phyloP scores from a whole-genome alignment of 345 rosid genomes.

The Luvunga scandens region DNA sequence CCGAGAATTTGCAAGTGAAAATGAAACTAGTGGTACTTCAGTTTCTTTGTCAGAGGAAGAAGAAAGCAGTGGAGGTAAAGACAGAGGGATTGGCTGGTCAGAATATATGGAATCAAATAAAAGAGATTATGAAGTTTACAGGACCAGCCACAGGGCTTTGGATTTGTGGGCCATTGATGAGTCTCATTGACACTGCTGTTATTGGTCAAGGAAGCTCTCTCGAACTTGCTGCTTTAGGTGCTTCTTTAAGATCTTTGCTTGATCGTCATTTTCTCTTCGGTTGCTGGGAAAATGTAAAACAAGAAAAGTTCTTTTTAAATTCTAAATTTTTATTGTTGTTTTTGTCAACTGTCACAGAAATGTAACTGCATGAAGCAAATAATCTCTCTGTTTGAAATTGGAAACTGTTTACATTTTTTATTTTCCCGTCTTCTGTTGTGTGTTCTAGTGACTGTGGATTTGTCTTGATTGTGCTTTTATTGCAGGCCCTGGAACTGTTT shows the following conservation, averaged over 20 bases:
- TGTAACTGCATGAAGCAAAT: background rate
- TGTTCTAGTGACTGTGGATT: background rate
- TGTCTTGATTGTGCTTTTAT: background rate
- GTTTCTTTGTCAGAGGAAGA: conserved; percentile 13
- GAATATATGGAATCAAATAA: conserved; percentile 71
- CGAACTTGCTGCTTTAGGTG: conserved; percentile 95
- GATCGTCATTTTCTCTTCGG: background rate
- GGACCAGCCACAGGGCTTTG: conserved; percentile 92
- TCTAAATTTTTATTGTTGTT: background rate
- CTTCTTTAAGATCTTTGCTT: background rate
- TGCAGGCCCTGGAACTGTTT: conserved; percentile 56
- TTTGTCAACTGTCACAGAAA: background rate
- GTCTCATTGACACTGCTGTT: conserved; percentile 86
- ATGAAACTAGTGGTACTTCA: conserved; percentile 11
- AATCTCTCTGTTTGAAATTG: background rate
- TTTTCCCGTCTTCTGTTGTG: background rate
- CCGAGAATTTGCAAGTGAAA: conserved; percentile 5
- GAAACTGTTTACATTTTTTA: too few relatives aligned
- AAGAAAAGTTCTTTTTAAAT: background rate
- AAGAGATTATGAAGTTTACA: conserved; percentile 74
- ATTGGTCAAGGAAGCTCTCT: conserved; percentile 87
- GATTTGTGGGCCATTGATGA: conserved; percentile 95
- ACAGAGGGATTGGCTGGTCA: conserved; percentile 51
- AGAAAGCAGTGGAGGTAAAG: conserved; percentile 18
- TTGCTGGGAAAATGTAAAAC: background rate